Conservation (phyloP, 1,284 basidiomycete genomes). For the Puccinia coronata region DNA sequence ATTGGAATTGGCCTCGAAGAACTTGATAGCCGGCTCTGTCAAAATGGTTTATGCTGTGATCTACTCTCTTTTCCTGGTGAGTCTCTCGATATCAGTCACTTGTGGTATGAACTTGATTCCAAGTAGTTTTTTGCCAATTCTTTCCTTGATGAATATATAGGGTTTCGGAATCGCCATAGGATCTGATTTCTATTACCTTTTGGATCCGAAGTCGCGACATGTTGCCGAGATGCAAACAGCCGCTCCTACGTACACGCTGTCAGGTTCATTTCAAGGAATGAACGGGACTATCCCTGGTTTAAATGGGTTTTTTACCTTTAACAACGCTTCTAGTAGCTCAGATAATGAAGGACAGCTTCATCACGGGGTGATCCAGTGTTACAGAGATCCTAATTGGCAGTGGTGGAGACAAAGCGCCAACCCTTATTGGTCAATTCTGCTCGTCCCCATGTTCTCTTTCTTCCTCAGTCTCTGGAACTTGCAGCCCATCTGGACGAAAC, state of each 20-base stretch:
- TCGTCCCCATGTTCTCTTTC: conserved; percentile 78
- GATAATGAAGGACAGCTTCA: conserved; percentile 54
- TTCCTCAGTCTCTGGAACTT: conserved; percentile 73
- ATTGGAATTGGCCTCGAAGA: conserved; percentile 81
- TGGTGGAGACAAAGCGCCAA: conserved; percentile 81
- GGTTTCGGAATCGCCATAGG: conserved; percentile 86
- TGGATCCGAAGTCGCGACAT: conserved; percentile 68
- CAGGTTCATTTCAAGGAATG: conserved; percentile 70
- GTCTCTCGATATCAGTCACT: conserved; percentile 49
- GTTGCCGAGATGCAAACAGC: conserved; percentile 64
- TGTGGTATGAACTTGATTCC: not conserved
- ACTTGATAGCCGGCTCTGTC: conserved; percentile 80
- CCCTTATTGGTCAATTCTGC: conserved; percentile 72
- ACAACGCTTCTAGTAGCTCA: conserved; percentile 62
- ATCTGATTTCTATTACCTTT: conserved; percentile 76
- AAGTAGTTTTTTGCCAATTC: conserved; percentile 15
- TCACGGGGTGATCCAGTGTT: conserved; percentile 64
- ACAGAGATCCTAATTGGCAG: conserved; percentile 66
- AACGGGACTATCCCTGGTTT: conserved; percentile 66
- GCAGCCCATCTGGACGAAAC: conserved; percentile 70
- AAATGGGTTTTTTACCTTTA: conserved; percentile 74
- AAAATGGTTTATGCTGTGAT: conserved; percentile 88
- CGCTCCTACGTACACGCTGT: conserved; percentile 63
- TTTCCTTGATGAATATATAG: conserved; percentile 52
- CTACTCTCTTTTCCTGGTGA: conserved; percentile 77